phyloP scores from a whole-genome alignment of 2,329 filamentous ascomycete species.

The Botrytis aclada region DNA sequence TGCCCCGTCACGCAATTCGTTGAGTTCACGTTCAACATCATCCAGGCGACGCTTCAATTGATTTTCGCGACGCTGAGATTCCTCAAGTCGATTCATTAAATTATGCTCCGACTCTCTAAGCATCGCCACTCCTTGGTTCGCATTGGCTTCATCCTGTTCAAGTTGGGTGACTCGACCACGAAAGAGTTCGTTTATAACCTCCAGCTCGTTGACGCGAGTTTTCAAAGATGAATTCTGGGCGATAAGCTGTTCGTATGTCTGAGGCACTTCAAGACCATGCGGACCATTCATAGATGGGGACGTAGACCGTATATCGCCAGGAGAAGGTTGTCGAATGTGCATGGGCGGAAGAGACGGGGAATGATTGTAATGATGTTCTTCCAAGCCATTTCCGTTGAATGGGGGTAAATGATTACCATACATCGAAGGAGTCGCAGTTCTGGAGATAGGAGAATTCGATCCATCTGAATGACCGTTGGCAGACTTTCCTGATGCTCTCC shows the following conservation, averaged over 20 bases:
- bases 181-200: constrained; percentile 88
- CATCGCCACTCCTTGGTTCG: constrained; percentile 59
- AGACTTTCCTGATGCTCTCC: constrained; percentile 68
- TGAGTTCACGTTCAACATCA: constrained; percentile 62
- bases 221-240: constrained; percentile 84
- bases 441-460: constrained; percentile 74
- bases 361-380: constrained; percentile 62
- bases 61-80: constrained; percentile 74
- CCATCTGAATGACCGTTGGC: constrained; percentile 71
- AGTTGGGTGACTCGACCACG: constrained; percentile 70
- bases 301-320: constrained; percentile 48
- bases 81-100: constrained; percentile 65
- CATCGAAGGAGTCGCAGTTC: constrained; percentile 73
- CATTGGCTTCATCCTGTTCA: constrained; percentile 70
- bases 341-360: constrained; percentile 50
- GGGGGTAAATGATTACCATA: constrained; percentile 72
- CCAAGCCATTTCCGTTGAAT: constrained; percentile 69
- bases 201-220: constrained; percentile 90
- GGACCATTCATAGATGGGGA: constrained; percentile 48
- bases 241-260: constrained; percentile 76
- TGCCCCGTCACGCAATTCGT: constrained; percentile 42
- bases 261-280: constrained; percentile 66
- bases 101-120: constrained; percentile 52
- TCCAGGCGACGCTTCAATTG: constrained; percentile 79
- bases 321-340: constrained; percentile 56